Conservation (phyloP, 129 eudicot genomes). For the Smallanthus sonchifolius region DNA sequence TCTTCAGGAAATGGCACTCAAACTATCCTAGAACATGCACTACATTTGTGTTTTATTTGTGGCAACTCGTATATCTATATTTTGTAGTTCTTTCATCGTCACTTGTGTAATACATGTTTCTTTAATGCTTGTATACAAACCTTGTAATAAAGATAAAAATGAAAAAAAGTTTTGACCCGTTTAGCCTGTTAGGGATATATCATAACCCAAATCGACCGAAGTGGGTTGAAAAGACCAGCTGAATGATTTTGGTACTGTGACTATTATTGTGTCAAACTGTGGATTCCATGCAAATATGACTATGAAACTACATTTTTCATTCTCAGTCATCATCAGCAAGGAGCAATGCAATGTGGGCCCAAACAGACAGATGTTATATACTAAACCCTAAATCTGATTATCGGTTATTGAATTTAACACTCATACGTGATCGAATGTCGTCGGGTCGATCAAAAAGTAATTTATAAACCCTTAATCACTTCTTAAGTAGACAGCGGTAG, state of each 20-base stretch:
- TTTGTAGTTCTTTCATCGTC: not conserved
- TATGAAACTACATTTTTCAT: not conserved
- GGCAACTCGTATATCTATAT: conserved; percentile 13
- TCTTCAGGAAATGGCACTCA: conserved; percentile 96
- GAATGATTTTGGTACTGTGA: not conserved
- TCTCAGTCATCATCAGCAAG: not conserved
- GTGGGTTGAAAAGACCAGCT: not conserved
- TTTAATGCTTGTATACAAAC: conserved; percentile 23
- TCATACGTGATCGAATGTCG: too few relatives aligned
- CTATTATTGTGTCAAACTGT: not conserved
- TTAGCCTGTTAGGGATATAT: not conserved
- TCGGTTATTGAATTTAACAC: not conserved
- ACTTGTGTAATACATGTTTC: conserved; percentile 11
- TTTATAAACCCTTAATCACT: too few relatives aligned
- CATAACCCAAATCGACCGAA: not conserved
- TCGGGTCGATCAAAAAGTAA: too few relatives aligned
- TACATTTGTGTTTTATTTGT: conserved; percentile 5
- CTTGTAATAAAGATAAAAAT: conserved; percentile 12
- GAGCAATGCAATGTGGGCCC: not conserved
- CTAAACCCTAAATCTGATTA: not conserved
- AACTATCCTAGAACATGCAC: conserved; percentile 43
- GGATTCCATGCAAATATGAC: not conserved
- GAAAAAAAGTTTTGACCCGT: conserved; percentile 8
- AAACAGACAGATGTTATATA: not conserved
- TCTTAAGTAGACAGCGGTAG: too few relatives aligned